Evolutionary conservation across 805 yeast genomes (phyloP), one percentile per base, ranked within the genome.

Genomic region (Metschnikowia gruessii): DNA sequence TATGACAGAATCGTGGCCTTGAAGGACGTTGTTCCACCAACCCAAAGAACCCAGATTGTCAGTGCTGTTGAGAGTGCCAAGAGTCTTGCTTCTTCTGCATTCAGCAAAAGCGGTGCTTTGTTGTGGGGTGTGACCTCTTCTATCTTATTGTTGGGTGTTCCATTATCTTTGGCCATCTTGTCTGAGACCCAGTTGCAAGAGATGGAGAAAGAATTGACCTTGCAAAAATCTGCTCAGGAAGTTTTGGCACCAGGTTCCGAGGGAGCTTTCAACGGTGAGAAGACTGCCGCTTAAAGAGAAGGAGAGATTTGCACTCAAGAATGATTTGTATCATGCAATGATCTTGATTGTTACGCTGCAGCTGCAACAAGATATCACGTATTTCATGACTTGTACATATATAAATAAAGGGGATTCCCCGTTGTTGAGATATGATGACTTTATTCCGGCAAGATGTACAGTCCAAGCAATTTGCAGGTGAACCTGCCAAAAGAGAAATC

Each of bases 171-270:
- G 59, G 85, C 96, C 43, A 87, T 94, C 58, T 76, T 94, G 60
- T 83, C 90, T 50, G 97, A 92, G 74, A 95, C 90, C 65, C 97
- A 92, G 74, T 79, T 91, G 66, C 82, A 84, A 64, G 97, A 91
- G 73, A 79, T 88, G 84, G 97, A 91, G 75, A 89, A 87, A 74
- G 94, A 90, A 64, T 83, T 89, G 77, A 81, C 85, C 48, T 72
- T 85, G 62, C 92, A 85, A 67, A 85, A 83, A 66, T 83, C 85
- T 51, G 85, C 90, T 21, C 83, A 80, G 60, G 90, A 83, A 49
- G 79, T 85, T 38, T 70, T 86, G 59, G 85, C 89, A 36, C 82
- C 85, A 51, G 86, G 87, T 52, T 76, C 82, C 35, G 80, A 75
- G 60, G 69, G 68, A 37, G 77, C 76, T 30, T 67, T 64, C 45